Base-by-base conservation (phyloP, 106 monocot species). In the Triglochin maritima region DNA sequence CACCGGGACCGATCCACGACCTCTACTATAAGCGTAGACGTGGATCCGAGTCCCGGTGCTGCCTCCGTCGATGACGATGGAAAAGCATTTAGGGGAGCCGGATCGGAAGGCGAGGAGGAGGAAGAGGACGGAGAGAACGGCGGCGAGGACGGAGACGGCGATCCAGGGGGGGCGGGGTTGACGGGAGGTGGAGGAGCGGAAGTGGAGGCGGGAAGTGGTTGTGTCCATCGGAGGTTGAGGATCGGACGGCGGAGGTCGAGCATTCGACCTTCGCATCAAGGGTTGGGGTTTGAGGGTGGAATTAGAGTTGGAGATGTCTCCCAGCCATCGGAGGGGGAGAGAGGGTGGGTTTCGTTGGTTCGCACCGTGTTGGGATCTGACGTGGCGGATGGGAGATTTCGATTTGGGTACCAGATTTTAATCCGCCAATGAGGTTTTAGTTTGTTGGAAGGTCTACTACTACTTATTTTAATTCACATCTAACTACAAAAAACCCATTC, bases 41-140 rank as follows among this genome's bases (percentile, higher is more conserved):
- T 67, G 94, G 58, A 95, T 59, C 74, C 82, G 49, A 52, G 64
- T 88, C 5, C 96, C 96, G 6, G 90, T 79, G 80, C 96, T 96
- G 14, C 96, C 96, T 11, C 76, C 96, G 55, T 96, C 96, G 65
- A 96, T 88, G 47, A 96, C 66, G 48, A 96, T 72, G 47, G 74
- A 71, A 65, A 77, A 92, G 3, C 59, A 13, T 1, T 57, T 46
- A 17, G 47, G 4, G 7, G 46, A 11, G 9, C 46, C 12, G n/a
- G 59, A 47, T 6, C 59, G 64, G 46, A 59, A 55, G 52, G 64
- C n/a, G 14, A 79, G 63, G 79, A 80, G 59, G 52, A 81, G 42
- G 4, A 5, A 60, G 58, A 71, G 3, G 54, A 77, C 78, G 1
- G 59, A 14, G 44, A 67, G 42, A 47, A 65, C 46, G 68, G 74